Evolutionary conservation across 768 basidiomycete species (phyloP), one percentile per base, ranked within the genome.

Genomic region (Collybia sordida): DNA sequence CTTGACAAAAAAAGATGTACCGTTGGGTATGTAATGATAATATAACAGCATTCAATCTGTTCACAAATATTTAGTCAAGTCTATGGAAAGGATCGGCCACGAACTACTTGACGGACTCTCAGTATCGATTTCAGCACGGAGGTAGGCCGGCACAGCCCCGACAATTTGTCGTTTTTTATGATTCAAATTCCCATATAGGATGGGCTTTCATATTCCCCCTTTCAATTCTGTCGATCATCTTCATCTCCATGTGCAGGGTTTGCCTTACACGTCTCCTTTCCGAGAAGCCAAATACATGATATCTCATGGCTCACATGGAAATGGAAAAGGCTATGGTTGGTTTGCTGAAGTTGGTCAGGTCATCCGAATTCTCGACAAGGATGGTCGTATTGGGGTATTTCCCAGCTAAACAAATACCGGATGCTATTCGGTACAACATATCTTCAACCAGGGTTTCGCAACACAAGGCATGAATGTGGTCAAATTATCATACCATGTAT

Each of bases 171-270:
- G 42, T 51, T 38, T 48, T 25, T 51, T 18, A 3, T 49, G 28
- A 58, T 36, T 19, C 45, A 58, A 60, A 27, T 48, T n/a, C 45
- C 19, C 12, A 42, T 47, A 28, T 49, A 90, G 90, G 53, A 72
- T 90, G 70, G 89, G 90, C 1, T 92, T 90, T 59, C 89, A 92
- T 61, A 87, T 90, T 46, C 86, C 89, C 0, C 90, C 90, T 0
- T 88, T 86, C 65, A 85, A 80, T 50, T 84, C 82, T 27, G 75
- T 91, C 4, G 60, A 81, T 28, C 89, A 92, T 60, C 71, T 92
- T 14, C 90, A 91, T 62, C 66, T 92, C 34, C 90, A 91, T 59
- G 80, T 86, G 19, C 85, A 87, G 41, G 82, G 71, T 3, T 62
- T 88, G 45, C 90, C 90, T 0, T 89, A 86, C 69, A 72, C 63